phyloP scores from a whole-genome alignment of 257 asterid genomes.

The Primulina huaijiensis region DNA sequence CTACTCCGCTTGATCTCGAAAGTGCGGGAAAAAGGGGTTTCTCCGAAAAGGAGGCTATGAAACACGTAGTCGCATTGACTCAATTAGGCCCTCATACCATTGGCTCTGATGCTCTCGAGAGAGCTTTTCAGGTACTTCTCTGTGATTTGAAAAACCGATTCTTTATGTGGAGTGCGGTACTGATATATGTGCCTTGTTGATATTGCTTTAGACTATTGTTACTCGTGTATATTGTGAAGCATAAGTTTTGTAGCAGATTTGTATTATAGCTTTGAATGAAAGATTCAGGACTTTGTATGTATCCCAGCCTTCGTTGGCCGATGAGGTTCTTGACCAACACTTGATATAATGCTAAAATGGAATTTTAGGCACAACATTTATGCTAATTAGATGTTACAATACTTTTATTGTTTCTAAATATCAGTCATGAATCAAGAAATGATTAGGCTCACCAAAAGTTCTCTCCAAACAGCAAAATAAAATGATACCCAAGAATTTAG shows the following conservation, averaged over 20 bases:
- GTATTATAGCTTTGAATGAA: not conserved
- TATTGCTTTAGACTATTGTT: not conserved
- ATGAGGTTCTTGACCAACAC: not conserved
- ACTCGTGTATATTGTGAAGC: not conserved
- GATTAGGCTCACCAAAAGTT: not conserved
- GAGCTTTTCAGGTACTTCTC: slow-evolving; percentile 62
- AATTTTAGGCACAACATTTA: not conserved
- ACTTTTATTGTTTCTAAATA: not conserved
- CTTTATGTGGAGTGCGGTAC: not conserved
- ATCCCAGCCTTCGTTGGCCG: not conserved
- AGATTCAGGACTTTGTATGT: not conserved
- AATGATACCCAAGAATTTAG: not conserved
- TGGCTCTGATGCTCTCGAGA: slow-evolving; percentile 69
- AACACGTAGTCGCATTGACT: slow-evolving; percentile 69
- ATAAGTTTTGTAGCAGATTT: slow-evolving; percentile 7
- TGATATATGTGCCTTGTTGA: not conserved
- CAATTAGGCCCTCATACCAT: slow-evolving; percentile 87
- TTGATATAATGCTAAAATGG: not conserved
- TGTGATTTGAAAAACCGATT: not conserved
- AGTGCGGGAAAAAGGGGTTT: slow-evolving; percentile 91
- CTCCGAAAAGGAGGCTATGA: slow-evolving; percentile 80
- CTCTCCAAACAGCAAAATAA: not conserved
- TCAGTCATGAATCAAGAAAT: not conserved
- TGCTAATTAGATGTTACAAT: slow-evolving; percentile 3
- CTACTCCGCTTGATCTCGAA: slow-evolving; percentile 50